Evolutionary conservation across 2,329 filamentous ascomycete genomes (phyloP).

Genomic region (Paraphoma sp.): DNA sequence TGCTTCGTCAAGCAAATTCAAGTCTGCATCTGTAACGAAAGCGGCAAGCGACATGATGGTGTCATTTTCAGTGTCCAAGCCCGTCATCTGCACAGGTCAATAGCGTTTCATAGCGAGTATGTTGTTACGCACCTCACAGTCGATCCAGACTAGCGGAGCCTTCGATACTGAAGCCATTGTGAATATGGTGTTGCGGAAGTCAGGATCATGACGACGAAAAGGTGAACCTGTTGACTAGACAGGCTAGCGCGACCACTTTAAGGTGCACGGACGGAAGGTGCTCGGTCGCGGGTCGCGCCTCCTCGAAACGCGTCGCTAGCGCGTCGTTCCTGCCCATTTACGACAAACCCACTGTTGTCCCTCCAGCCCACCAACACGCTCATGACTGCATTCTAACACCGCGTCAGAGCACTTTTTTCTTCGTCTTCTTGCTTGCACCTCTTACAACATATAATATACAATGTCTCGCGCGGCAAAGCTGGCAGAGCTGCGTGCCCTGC

Average conservation of each 20-base stretch:
- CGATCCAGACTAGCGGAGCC: slow-evolving; percentile 84
- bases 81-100: slow-evolving; percentile 78
- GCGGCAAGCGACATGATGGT: slow-evolving; percentile 92
- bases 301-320: slow-evolving; percentile 31
- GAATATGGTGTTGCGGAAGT: slow-evolving; percentile 4
- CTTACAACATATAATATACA: slow-evolving; percentile 22
- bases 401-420: slow-evolving; percentile 16
- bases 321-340: slow-evolving; percentile 19
- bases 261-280: slow-evolving; percentile 1
- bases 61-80: slow-evolving; percentile 77
- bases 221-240: slow-evolving; percentile 1
- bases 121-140: slow-evolving; percentile 65
- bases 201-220: neutral
- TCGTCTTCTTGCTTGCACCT: slow-evolving; percentile 16
- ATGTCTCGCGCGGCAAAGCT: slow-evolving; percentile 50
- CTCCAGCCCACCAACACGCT: slow-evolving; percentile 30
- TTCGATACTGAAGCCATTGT: slow-evolving; percentile 60
- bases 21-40: slow-evolving; percentile 82
- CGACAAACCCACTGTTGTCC: slow-evolving; percentile 17
- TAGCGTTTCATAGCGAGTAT: neutral
- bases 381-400: slow-evolving; percentile 18
- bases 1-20: slow-evolving; percentile 75
- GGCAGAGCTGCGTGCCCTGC: slow-evolving; percentile 83
- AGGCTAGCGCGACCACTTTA: slow-evolving; percentile 8
- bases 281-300: neutral